Conservation (phyloP, 2,329 filamentous ascomycete species). For the Exophiala sideris region DNA sequence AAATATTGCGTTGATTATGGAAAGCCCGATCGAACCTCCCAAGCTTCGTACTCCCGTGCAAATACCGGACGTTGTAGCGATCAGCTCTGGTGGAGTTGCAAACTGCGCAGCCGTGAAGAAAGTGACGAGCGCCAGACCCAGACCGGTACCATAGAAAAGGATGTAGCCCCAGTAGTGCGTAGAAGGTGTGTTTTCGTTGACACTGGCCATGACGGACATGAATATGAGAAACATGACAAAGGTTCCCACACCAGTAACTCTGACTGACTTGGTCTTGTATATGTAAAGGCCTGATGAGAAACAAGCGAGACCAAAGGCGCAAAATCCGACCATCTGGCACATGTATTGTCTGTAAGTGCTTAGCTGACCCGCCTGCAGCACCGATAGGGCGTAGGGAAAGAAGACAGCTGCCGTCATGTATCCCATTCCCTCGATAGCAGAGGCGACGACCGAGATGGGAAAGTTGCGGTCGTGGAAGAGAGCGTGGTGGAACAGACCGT, state of each 20-base stretch:
- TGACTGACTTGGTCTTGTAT: slow-evolving; percentile 14
- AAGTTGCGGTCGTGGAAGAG: slow-evolving; percentile 58
- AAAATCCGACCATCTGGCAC: slow-evolving; percentile 12
- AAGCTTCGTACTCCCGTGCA: slow-evolving; percentile 8
- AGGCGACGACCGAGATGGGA: slow-evolving; percentile 4
- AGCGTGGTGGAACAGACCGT: slow-evolving; percentile 44
- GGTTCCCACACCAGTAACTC: slow-evolving; percentile 3
- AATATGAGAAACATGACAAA: slow-evolving; percentile 11
- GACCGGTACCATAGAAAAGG: slow-evolving; percentile 9
- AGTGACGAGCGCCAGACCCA: slow-evolving; percentile 11
- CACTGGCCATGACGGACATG: slow-evolving; percentile 5
- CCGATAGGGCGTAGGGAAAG: slow-evolving; percentile 7
- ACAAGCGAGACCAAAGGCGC: slow-evolving; percentile 7
- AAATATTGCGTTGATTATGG: slow-evolving; percentile 14
- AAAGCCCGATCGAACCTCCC: slow-evolving; percentile 14
- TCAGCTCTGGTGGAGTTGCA: slow-evolving; percentile 18
- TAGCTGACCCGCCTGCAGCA: slow-evolving; percentile 8
- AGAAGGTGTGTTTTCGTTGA: slow-evolving; percentile 6
- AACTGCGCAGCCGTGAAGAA: slow-evolving; percentile 16
- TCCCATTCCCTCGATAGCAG: slow-evolving; percentile 8
- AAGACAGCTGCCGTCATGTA: slow-evolving; percentile 7
- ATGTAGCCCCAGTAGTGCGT: slow-evolving; percentile 17
- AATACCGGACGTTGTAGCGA: slow-evolving; percentile 17
- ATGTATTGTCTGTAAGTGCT: slow-evolving; percentile 11
- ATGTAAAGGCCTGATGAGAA: slow-evolving; percentile 8